These are phyloP conservation scores for Diaporthe destruens DNA, from an alignment of 2,329 filamentous ascomycete genomes.

Conservation along the genomic window DNA sequence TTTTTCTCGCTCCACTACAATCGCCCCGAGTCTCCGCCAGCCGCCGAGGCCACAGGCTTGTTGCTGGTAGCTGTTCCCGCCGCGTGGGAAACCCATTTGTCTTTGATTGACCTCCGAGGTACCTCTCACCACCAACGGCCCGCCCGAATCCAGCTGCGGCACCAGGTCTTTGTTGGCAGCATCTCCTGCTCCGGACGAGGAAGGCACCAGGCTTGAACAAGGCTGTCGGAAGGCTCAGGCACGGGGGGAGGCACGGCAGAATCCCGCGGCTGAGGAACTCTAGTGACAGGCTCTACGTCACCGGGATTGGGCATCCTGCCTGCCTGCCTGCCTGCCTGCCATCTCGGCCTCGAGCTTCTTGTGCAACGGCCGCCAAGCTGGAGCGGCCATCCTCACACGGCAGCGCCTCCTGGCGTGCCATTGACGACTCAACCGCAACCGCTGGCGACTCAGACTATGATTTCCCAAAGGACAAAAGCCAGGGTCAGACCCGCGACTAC, in stretches of 20 bases:
- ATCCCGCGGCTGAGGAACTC: conserved; percentile 26
- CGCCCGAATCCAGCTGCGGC: conserved; percentile 16
- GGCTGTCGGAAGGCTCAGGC: conserved; percentile 1
- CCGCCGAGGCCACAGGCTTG: conserved; percentile 38
- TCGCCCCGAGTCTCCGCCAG: conserved; percentile 40
- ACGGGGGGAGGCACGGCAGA: conserved; percentile 9
- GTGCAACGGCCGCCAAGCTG: conserved; percentile 52
- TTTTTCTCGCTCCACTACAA: conserved; percentile 41
- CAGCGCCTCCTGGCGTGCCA: conserved; percentile 48
- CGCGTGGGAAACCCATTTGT: neutral
- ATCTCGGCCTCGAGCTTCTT: conserved; percentile 44
- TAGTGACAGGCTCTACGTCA: conserved; percentile 28
- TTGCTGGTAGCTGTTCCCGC: conserved; percentile 36
- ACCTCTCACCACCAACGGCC: conserved; percentile 25
- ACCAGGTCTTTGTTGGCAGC: neutral
- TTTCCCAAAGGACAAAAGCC: conserved; percentile 39
- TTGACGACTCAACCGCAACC: conserved; percentile 44
- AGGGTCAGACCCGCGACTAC: conserved; percentile 17
- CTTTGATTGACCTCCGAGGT: conserved; percentile 27
- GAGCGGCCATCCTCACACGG: conserved; percentile 39
- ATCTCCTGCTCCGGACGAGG: conserved; percentile 6
- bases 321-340: neutral
- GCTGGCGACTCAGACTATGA: conserved; percentile 40
- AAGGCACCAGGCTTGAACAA: neutral
- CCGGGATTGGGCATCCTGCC: conserved; percentile 29